Conservation (phyloP, 2,329 filamentous ascomycete genomes). For the Chaetomiaceae sp. region DNA sequence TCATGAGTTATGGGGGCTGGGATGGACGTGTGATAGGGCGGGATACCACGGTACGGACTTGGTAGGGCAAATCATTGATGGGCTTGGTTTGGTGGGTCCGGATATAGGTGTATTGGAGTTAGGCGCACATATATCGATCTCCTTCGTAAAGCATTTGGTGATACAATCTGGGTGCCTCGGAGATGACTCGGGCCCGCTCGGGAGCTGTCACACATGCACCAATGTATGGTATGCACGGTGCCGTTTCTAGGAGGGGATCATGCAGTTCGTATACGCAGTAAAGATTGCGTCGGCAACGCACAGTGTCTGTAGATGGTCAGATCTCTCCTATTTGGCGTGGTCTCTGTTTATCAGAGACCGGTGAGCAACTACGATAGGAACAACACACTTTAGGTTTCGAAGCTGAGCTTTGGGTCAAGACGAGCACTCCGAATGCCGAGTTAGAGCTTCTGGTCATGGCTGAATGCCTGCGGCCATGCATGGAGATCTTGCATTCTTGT, state of each 20-base stretch:
- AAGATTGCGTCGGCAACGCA: too few species aligned
- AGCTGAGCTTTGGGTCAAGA: too few species aligned
- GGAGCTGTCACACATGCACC: neutral
- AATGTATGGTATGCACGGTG: neutral
- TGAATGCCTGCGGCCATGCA: too few species aligned
- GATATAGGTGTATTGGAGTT: neutral
- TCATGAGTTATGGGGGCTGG: neutral
- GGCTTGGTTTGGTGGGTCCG: neutral
- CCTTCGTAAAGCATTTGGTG: neutral
- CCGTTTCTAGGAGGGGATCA: neutral
- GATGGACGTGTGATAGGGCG: neutral
- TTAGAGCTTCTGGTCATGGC: too few species aligned
- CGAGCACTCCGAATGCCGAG: too few species aligned
- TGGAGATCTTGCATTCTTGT: too few species aligned
- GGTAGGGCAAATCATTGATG: neutral
- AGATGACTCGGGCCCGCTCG: neutral
- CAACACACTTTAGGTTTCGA: too few species aligned
- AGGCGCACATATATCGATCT: neutral
- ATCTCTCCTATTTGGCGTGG: too few species aligned
- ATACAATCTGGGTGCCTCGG: neutral
- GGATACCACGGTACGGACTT: neutral
- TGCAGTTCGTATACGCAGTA: too few species aligned
- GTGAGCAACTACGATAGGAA: too few species aligned
- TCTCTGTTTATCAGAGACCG: too few species aligned
- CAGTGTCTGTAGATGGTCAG: too few species aligned